A percentile compares a stretch with the other conserved stretches of the same genome.
Evolutionary conservation across 2,329 filamentous ascomycete species (phyloP).

Genomic region (Neopestalotiopsis rosae): DNA sequence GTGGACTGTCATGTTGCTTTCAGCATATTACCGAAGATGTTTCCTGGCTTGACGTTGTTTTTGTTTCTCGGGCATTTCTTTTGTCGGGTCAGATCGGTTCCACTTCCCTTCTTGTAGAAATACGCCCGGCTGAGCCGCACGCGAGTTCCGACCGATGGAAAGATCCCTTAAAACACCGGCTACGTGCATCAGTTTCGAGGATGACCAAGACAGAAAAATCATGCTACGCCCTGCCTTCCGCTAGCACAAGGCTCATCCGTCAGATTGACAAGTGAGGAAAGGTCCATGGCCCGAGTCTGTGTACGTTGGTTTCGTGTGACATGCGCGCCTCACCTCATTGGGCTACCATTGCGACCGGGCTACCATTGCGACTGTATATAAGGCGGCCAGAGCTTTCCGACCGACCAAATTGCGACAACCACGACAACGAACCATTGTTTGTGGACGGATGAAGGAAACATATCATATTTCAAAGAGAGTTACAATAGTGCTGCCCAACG

Average conservation of each 20-base stretch:
- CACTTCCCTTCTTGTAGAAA: not conserved
- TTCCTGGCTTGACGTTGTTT: not conserved
- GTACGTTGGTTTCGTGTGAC: not conserved
- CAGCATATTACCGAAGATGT: not conserved
- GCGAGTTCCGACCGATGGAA: not conserved
- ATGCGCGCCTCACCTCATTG: not conserved
- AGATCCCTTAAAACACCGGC: not conserved
- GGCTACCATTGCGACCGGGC: not conserved
- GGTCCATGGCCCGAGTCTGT: not conserved
- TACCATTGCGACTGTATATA: not conserved
- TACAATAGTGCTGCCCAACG: not conserved
- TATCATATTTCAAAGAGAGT: not conserved
- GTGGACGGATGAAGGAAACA: not conserved
- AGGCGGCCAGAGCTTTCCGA: not conserved
- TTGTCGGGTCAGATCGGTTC: not conserved
- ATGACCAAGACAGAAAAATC: not conserved
- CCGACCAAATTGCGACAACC: not conserved
- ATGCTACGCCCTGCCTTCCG: not conserved
- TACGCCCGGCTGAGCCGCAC: not conserved
- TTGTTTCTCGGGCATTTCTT: not conserved
- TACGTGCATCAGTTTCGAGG: conserved; percentile 8
- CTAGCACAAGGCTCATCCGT: not conserved
- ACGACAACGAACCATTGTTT: not conserved
- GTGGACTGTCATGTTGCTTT: conserved; percentile 1
- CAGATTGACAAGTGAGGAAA: not conserved